These are phyloP conservation scores for Kickxella alabastrina DNA, from an alignment of 192 early-diverging fungal species.

Conservation along the genomic window DNA sequence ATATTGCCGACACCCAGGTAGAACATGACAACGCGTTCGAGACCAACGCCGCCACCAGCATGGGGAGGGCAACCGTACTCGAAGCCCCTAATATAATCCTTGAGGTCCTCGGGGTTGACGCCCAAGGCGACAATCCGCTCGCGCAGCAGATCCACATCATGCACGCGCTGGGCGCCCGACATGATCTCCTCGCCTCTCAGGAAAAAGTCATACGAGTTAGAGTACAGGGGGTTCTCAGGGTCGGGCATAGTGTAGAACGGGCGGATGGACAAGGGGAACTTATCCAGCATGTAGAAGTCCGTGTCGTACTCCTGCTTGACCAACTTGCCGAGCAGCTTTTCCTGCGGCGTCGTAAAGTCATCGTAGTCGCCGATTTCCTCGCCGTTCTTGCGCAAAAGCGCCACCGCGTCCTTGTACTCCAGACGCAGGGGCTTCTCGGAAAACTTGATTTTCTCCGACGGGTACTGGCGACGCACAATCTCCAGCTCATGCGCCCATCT, in stretches of 20 bases:
- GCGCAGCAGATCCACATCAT: conserved; percentile 77
- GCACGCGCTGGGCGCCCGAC: conserved; percentile 98
- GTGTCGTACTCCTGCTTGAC: conserved; percentile 93
- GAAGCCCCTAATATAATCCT: conserved; percentile 92
- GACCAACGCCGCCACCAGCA: conserved; percentile 94
- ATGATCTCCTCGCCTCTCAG: conserved; percentile 98
- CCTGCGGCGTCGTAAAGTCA: conserved; percentile 86
- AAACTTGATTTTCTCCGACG: conserved; percentile 86
- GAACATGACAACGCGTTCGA: conserved; percentile 97
- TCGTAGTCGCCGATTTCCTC: conserved; percentile 89
- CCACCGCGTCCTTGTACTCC: conserved; percentile 84
- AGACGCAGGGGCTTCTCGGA: conserved; percentile 78
- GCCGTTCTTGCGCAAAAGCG: conserved; percentile 82
- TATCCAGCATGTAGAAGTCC: conserved; percentile 99
- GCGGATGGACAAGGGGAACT: conserved; percentile 93
- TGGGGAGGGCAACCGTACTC: conserved; percentile 96
- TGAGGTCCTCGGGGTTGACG: conserved; percentile 76
- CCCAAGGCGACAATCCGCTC: conserved; percentile 73
- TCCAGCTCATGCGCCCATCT: conserved; percentile 81
- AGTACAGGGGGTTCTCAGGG: conserved; percentile 77
- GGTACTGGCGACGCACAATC: conserved; percentile 83
- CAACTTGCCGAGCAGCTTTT: conserved; percentile 78
- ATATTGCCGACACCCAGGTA: conserved; percentile 95
- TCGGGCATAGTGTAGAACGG: conserved; percentile 99
- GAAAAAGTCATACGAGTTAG: conserved; percentile 99